These are phyloP conservation scores for Polytrichum commune DNA, from an alignment of 225 moss, liverwort and hornwort genomes.

Conservation along the genomic window DNA sequence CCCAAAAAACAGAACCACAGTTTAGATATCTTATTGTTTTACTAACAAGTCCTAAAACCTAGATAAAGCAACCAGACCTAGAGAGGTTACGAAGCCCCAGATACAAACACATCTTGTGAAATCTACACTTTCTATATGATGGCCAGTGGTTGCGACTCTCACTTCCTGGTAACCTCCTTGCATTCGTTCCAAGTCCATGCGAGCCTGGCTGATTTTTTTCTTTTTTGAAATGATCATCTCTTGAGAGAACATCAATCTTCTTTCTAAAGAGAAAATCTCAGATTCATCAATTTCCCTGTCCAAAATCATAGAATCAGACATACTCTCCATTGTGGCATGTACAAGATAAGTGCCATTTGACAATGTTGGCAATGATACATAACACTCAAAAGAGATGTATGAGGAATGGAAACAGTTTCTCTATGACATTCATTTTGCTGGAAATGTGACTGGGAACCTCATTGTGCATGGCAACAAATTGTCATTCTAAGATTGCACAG, in stretches of 20 bases:
- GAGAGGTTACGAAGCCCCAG: no score
- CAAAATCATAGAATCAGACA: conserved; percentile 9
- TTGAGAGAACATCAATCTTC: conserved; percentile 54
- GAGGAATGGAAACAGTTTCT: neutral
- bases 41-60: no score
- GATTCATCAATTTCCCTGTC: conserved; percentile 67
- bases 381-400: neutral
- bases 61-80: no score
- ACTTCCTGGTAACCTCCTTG: conserved; percentile 50
- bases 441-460: no score
- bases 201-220: conserved; percentile 48
- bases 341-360: no score
- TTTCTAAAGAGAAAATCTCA: conserved; percentile 55
- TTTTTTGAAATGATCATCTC: conserved; percentile 53
- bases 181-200: conserved; percentile 45
- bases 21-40: neutral
- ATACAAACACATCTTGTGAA: no score
- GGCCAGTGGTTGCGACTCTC: neutral
- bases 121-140: no score
- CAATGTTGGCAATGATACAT: neutral
- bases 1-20: neutral
- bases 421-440: no score
- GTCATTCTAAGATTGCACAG: no score
- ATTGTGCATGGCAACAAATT: no score
- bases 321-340: neutral